Base-by-base conservation (phyloP, 768 basidiomycete species). In the Agrocybe pediades region DNA sequence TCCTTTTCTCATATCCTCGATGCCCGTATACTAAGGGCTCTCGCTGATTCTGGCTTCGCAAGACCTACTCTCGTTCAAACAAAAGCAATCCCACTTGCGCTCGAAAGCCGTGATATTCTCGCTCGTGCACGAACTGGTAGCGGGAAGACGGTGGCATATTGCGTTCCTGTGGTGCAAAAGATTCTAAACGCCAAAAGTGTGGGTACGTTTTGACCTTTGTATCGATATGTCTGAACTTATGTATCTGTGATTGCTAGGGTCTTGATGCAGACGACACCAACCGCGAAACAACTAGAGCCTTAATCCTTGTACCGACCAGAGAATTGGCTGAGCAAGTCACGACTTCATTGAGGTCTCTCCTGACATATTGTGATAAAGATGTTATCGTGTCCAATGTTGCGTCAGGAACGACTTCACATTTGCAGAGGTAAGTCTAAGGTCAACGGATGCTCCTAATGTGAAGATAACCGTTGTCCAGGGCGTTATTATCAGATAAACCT, bases 61-160 rank as follows among this genome's bases (percentile, higher is more conserved):
- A 82, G 86, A 33, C 97, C 97, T 6, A 99, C 97, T 0, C 81
- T 92, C 25, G 89, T 99, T 16, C 97, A 99, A 68, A 81, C 82
- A 8, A 93, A 92, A 67, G 89, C 92, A 3, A 95, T 99, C 44
- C 95, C 96, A 1, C 80, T 96, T 16, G 93, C 95, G 1, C 80
- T 99, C 27, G 90, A 94, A 69, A 86, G 88, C 59, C 77, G 80
- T 27, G 97, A 99, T 69, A 90, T 99, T 49, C 84, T 99, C 26
- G 96, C 95, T 17, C 83, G 92, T 41, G 96, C 97, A 2, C 83
- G 92, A 26, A 99, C 97, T 2, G 97, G 97, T 16, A 95, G 92
- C 53, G 97, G 97, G 21, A 99, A 99, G 75, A 99, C 97, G 0
- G 92, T 90, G 3, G 94, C 97, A 2, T 99, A 99, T 68, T 92